These are phyloP conservation scores for Brassica nigra DNA, from an alignment of 345 rosid genomes.

Conservation along the genomic window DNA sequence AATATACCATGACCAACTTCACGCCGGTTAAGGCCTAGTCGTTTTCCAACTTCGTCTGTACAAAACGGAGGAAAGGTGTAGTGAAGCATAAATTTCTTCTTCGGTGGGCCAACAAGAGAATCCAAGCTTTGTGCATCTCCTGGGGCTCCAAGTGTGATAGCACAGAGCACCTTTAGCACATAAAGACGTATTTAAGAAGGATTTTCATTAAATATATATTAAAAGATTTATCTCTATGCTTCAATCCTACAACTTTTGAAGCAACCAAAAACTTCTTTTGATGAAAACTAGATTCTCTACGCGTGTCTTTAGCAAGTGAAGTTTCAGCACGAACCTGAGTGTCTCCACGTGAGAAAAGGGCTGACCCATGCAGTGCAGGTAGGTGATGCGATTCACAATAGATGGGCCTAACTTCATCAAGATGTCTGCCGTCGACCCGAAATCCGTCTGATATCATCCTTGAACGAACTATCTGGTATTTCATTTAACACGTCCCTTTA, in stretches of 20 bases:
- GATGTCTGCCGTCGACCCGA: slow-evolving; percentile 88
- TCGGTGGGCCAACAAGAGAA: slow-evolving; percentile 90
- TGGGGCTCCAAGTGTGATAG: slow-evolving; percentile 94
- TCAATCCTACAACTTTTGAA: slow-evolving; percentile 17
- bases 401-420: slow-evolving; percentile 88
- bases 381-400: slow-evolving; percentile 73
- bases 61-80: slow-evolving; percentile 95
- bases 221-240: slow-evolving; percentile 7
- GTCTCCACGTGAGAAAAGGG: slow-evolving; percentile 93
- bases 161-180: slow-evolving; percentile 75
- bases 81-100: slow-evolving; percentile 98
- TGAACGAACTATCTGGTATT: slow-evolving; percentile 77
- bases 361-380: slow-evolving; percentile 85
- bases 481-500: neutral
- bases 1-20: slow-evolving; percentile 96
- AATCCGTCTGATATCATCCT: slow-evolving; percentile 82
- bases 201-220: slow-evolving; percentile 3
- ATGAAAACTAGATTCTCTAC: neutral
- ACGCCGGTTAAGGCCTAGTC: slow-evolving; percentile 91
- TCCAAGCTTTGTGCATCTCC: slow-evolving; percentile 86
- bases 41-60: slow-evolving; percentile 91
- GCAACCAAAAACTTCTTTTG: neutral
- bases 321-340: slow-evolving; percentile 66
- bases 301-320: slow-evolving; percentile 7
- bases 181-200: slow-evolving; percentile 2